Conservation (phyloP, 2,329 filamentous ascomycete species). For the Trichoderma afroharzianum region DNA sequence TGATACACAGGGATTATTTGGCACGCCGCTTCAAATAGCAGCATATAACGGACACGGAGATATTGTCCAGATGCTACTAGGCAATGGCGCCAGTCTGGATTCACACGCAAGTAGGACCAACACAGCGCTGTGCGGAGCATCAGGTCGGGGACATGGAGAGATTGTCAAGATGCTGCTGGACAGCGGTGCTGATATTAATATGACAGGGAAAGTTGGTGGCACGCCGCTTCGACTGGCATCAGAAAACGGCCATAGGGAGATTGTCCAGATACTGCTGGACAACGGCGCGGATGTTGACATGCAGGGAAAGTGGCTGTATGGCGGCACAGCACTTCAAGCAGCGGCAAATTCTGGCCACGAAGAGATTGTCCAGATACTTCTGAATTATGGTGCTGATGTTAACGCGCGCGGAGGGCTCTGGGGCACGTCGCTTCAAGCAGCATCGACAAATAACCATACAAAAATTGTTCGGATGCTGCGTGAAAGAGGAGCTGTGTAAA, state of each 20-base stretch:
- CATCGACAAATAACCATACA: no score
- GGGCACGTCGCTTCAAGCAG: no score
- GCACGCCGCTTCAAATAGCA: not conserved
- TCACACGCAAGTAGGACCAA: no score
- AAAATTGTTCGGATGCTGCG: not conserved
- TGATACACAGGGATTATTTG: not conserved
- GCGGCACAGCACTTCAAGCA: no score
- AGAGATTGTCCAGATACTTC: no score
- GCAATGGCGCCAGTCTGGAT: not conserved
- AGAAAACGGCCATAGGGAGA: not conserved
- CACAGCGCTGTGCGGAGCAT: not conserved
- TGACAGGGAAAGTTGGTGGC: no score
- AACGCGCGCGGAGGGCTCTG: no score
- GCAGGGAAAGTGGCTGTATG: no score
- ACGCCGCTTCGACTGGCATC: not conserved
- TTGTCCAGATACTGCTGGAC: not conserved
- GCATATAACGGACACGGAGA: not conserved
- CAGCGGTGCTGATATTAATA: not conserved
- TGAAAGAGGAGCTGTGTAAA: not conserved
- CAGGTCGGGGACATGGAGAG: rapidly evolving
- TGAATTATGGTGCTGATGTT: no score
- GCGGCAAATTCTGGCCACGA: no score
- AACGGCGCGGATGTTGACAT: no score
- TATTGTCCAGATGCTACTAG: not conserved
- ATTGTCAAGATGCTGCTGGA: not conserved